Conservation (phyloP, 768 basidiomycete species). For the Boletellus ananas region DNA sequence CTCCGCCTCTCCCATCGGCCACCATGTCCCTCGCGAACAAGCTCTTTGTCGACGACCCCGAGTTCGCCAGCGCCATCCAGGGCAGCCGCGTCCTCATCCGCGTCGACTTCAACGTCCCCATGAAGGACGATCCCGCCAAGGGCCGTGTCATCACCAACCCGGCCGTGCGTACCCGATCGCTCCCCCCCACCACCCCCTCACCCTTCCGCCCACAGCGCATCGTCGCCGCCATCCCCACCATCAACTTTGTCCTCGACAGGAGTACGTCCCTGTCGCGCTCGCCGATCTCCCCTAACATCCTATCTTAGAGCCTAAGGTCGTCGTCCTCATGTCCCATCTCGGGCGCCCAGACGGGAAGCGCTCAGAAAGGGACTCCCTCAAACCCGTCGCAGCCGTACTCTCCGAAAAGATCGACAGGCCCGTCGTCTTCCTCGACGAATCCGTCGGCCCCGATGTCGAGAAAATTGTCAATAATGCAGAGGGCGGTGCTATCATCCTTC, state of each 20-base stretch:
- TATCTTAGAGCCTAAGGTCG: slow-evolving; percentile 63
- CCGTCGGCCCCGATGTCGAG: slow-evolving; percentile 84
- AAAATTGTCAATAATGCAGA: slow-evolving; percentile 58
- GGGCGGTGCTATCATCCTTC: slow-evolving; percentile 73
- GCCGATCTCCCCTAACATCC: not conserved
- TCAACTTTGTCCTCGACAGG: slow-evolving; percentile 86
- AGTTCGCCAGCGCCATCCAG: slow-evolving; percentile 52
- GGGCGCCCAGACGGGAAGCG: slow-evolving; percentile 94
- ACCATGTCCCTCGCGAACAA: slow-evolving; percentile 94
- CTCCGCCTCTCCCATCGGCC: slow-evolving; percentile 15
- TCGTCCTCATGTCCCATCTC: slow-evolving; percentile 96
- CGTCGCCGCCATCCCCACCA: slow-evolving; percentile 93
- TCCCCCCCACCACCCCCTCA: not conserved
- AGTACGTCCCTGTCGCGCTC: slow-evolving; percentile 40
- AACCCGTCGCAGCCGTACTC: slow-evolving; percentile 77
- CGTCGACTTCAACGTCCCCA: slow-evolving; percentile 95
- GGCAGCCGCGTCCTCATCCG: slow-evolving; percentile 89
- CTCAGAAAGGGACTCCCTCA: slow-evolving; percentile 85
- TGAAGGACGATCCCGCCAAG: slow-evolving; percentile 63
- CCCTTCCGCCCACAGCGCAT: slow-evolving; percentile 65
- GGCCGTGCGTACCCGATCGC: slow-evolving; percentile 58
- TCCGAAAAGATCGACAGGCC: slow-evolving; percentile 39
- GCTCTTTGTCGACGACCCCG: slow-evolving; percentile 85
- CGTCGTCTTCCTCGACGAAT: slow-evolving; percentile 81
- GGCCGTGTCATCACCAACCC: slow-evolving; percentile 95